Base-by-base conservation (phyloP, 2,329 filamentous ascomycete genomes). In the Cercospora janseana region DNA sequence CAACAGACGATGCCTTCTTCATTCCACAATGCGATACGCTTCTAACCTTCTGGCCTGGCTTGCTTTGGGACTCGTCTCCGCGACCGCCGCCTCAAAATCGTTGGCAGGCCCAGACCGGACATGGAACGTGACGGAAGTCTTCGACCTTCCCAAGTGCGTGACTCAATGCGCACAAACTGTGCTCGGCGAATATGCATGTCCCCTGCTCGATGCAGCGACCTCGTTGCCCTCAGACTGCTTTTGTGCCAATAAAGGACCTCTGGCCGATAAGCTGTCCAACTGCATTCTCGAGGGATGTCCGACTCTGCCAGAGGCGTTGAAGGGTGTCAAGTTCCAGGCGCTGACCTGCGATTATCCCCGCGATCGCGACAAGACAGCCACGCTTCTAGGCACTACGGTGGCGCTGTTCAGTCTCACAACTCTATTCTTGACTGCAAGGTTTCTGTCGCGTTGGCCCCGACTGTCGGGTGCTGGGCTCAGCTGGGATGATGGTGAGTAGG, bases 401-500 rank as follows among this genome's bases (percentile, higher is more conserved):
- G 29, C 35, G 1, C 42, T 54, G 21, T 53, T 49, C 40, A 29
- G 38, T 23, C 24, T 46, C 16, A 42, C 51, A 2, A 49, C 46
- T 3, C 4, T 53, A 2, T 53, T 46, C 16, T 32, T 48, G 16
- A 10, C 46, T 1, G 34, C 46, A n/a, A 38, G 51, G 9, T 34
- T 53, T 9, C n/a, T 53, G 26, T 49, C 51, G 15, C 46, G 51
- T 2, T 40, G 38, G 41, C 38, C 20, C 26, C 24, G 46, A 18
- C 28, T 46, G 5, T 26, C 29, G 13, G 51, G 51, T n/a, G 46
- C 32, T 21, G 51, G 51, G 15, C 38, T 40, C 9, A 41, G 51
- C 16, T 49, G 40, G 46, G 51, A 53, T 21, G 51, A 53, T 45
- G 46, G 43, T 46, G 24, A 3, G 43, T 26, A 3, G 21, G 8